These are phyloP conservation scores for Purshia tridentata DNA, from an alignment of 306 rosid genomes.

Conservation along the genomic window DNA sequence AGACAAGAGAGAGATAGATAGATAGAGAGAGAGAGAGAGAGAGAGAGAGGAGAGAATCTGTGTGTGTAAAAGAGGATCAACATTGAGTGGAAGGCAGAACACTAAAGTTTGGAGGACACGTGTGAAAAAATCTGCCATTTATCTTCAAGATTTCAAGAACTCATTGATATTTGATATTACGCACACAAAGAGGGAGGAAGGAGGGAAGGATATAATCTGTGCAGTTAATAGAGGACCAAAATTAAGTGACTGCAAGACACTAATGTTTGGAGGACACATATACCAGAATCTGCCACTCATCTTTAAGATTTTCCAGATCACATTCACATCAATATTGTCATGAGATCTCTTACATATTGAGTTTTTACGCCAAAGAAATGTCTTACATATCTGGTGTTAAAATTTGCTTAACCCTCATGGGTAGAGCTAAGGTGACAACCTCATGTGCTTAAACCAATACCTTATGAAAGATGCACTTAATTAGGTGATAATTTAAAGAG, in stretches of 20 bases:
- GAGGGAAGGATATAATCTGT: not conserved
- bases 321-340: not conserved
- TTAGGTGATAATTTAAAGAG: not conserved
- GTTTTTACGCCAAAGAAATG: not conserved
- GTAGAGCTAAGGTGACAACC: not conserved
- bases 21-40: not conserved
- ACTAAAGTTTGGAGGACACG: no score
- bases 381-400: no score
- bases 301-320: not conserved
- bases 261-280: not conserved
- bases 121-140: no score
- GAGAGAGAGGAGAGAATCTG: not conserved
- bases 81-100: no score
- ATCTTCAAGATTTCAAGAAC: no score
- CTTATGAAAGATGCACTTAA: not conserved
- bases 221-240: not conserved
- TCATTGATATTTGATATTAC: no score
- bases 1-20: not conserved
- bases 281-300: not conserved
- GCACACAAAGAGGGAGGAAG: no score
- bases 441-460: not conserved
- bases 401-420: not conserved
- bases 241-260: not conserved
- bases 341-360: not conserved
- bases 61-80: no score